Conservation (phyloP, 2,329 filamentous ascomycete species). For the Pezicula neosporulosa region DNA sequence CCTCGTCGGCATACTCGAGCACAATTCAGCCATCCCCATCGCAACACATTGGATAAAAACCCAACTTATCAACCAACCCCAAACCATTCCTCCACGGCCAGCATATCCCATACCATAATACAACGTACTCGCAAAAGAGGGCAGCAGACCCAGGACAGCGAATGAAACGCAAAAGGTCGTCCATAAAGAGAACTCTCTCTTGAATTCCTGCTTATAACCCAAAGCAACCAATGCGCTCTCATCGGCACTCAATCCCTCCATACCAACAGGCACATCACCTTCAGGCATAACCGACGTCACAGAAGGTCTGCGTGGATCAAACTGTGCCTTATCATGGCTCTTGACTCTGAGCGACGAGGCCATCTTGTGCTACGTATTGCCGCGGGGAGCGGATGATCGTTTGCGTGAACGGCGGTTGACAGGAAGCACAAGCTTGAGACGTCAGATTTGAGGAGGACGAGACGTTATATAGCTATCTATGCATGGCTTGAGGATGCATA, state of each 20-base stretch:
- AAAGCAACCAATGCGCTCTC: slow-evolving; percentile 60
- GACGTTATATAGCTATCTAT: no score
- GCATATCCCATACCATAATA: slow-evolving; percentile 66
- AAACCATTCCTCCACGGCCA: slow-evolving; percentile 63
- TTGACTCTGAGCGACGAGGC: background rate
- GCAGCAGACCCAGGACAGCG: slow-evolving; percentile 67
- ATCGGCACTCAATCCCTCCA: slow-evolving; percentile 45
- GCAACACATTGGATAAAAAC: slow-evolving; percentile 69
- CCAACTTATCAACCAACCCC: slow-evolving; percentile 74
- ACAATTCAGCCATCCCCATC: slow-evolving; percentile 67
- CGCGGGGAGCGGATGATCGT: background rate
- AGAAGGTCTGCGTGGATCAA: slow-evolving; percentile 10
- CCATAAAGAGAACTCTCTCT: slow-evolving; percentile 69
- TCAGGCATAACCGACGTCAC: slow-evolving; percentile 48
- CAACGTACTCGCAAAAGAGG: slow-evolving; percentile 68
- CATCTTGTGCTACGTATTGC: background rate
- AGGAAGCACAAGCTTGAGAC: no score
- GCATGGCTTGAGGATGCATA: no score
- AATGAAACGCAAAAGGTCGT: slow-evolving; percentile 74
- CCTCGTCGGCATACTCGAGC: slow-evolving; percentile 69
- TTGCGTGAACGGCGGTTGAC: no score
- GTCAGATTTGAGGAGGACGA: no score
- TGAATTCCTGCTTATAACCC: slow-evolving; percentile 50
- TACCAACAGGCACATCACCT: slow-evolving; percentile 43
- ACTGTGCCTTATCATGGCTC: background rate